Conservation (phyloP, 2,329 filamentous ascomycete genomes). For the Botrytis deweyae region DNA sequence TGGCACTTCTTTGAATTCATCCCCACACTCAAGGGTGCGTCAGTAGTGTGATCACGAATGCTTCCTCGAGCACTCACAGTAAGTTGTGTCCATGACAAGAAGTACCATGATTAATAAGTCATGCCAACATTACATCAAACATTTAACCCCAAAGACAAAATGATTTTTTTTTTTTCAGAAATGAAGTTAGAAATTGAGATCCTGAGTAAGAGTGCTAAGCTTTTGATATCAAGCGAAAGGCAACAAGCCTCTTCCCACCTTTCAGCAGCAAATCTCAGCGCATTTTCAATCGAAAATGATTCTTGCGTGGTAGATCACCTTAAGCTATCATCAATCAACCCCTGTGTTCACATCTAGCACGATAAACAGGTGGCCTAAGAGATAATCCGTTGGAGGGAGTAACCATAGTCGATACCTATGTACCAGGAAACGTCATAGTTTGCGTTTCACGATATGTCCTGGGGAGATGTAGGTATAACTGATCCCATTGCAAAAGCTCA, state of each 20-base stretch:
- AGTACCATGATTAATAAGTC: neutral
- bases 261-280: too few relatives aligned
- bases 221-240: neutral
- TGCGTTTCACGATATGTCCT: constrained; percentile 21
- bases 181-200: neutral
- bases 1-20: neutral
- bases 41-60: neutral
- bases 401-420: constrained; percentile 18
- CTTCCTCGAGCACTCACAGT: neutral
- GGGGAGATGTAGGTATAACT: constrained; percentile 21
- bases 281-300: neutral
- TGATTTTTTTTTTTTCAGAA: too few relatives aligned
- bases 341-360: constrained; percentile 24
- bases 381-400: constrained; percentile 41
- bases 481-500: neutral
- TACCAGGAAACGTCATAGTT: constrained; percentile 24
- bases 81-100: neutral
- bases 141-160: neutral
- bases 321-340: constrained; percentile 26
- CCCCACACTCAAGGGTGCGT: neutral
- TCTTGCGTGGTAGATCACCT: constrained; percentile 12
- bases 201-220: neutral
- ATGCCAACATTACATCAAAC: too few relatives aligned
- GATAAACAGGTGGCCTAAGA: constrained; percentile 33
- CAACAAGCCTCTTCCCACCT: too few relatives aligned